Conservation (phyloP, 441 rosid genomes). For the Erodium texanum region DNA sequence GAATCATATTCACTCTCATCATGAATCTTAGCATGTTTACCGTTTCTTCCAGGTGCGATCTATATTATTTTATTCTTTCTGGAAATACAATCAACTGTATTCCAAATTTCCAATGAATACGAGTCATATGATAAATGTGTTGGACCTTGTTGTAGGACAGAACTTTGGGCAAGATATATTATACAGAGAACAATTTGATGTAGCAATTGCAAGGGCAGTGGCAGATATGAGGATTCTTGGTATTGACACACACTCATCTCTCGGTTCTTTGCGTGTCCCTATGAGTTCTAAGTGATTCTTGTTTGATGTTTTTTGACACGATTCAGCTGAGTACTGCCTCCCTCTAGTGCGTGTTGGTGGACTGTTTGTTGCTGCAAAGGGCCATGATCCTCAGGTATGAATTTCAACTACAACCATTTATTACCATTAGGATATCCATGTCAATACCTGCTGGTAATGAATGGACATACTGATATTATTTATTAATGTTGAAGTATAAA, state of each 20-base stretch:
- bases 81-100: not conserved
- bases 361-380: conserved; percentile 90
- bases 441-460: not conserved
- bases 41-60: not conserved
- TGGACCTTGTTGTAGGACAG: conserved; percentile 47
- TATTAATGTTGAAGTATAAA: not conserved
- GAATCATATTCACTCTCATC: not conserved
- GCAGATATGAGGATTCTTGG: conserved; percentile 94
- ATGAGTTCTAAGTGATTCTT: conserved; percentile 9
- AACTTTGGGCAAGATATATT: conserved; percentile 45
- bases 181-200: conserved; percentile 78
- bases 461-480: not conserved
- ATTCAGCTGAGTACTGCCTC: conserved; percentile 84
- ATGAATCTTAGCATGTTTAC: not conserved
- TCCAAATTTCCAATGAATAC: not conserved
- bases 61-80: not conserved
- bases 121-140: not conserved
- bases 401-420: not conserved
- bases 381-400: conserved; percentile 71
- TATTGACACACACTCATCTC: conserved; percentile 19
- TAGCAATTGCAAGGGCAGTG: conserved; percentile 90
- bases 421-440: not conserved
- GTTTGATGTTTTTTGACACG: conserved; percentile 8
- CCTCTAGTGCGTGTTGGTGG: conserved; percentile 92
- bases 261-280: not conserved